These are phyloP conservation scores for Gynandropsis gynandra DNA, from an alignment of 345 rosid species.

Conservation along the genomic window DNA sequence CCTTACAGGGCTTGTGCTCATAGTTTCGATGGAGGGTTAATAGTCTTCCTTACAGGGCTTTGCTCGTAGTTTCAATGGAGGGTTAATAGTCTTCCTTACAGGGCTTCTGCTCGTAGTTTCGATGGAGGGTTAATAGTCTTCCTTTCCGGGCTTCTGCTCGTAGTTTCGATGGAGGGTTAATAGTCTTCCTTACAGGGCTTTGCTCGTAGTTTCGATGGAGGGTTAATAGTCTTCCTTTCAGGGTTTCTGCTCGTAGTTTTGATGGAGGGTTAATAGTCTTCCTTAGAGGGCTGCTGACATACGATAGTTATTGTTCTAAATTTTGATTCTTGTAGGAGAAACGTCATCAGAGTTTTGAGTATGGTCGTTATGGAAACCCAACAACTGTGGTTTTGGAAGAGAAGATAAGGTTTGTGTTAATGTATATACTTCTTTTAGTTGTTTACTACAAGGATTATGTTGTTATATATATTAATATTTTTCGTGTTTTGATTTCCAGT, in stretches of 20 bases:
- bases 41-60: constrained; percentile 1
- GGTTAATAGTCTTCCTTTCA: not conserved
- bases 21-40: no score
- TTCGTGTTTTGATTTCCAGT: constrained; percentile 35
- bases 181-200: constrained; percentile 1
- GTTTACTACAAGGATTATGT: not conserved
- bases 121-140: not conserved
- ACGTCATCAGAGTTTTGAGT: constrained; percentile 74
- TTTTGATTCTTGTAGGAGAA: constrained; percentile 51
- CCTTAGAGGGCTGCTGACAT: constrained; percentile 14
- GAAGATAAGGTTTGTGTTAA: constrained; percentile 64
- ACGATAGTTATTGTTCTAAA: not conserved
- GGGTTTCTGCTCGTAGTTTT: not conserved
- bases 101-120: not conserved
- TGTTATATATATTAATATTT: constrained; percentile 5
- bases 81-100: not conserved
- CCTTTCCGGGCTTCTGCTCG: constrained; percentile 7
- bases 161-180: no score
- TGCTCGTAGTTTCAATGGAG: no score
- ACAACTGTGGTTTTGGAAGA: constrained; percentile 78
- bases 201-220: no score
- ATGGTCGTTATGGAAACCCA: constrained; percentile 98
- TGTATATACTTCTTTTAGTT: not conserved
- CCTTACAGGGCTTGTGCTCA: constrained; percentile 6
- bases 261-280: not conserved